These are phyloP conservation scores for Sclerotinia trifoliorum DNA, from an alignment of 2,329 filamentous ascomycete genomes.

Conservation along the genomic window DNA sequence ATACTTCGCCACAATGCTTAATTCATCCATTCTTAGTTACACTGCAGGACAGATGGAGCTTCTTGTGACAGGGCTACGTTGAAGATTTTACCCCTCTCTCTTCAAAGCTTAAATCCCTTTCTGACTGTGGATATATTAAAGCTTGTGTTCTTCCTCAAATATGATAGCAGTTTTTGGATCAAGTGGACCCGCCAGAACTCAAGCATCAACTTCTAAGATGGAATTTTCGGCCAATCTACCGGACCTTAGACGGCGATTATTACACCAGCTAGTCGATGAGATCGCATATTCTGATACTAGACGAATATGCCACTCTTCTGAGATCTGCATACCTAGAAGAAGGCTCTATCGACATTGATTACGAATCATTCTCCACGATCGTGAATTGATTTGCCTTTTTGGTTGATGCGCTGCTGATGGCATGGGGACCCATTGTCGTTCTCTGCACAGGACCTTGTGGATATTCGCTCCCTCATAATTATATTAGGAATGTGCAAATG, in stretches of 20 bases:
- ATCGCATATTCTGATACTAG: background rate
- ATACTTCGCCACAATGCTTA: background rate
- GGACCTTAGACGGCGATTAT: background rate
- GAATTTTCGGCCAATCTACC: background rate
- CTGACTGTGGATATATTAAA: background rate
- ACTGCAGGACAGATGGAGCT: background rate
- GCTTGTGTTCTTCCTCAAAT: background rate
- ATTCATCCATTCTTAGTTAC: background rate
- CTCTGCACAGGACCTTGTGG: background rate
- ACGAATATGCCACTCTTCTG: background rate
- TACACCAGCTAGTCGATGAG: background rate
- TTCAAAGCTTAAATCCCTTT: background rate
- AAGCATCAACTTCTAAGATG: background rate
- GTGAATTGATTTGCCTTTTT: constrained; percentile 26
- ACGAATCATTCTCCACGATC: constrained; percentile 24
- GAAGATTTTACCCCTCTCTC: background rate
- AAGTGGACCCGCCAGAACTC: background rate
- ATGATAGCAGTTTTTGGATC: background rate
- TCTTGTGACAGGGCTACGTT: background rate
- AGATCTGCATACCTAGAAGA: background rate
- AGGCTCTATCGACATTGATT: constrained; percentile 25
- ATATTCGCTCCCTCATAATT: background rate
- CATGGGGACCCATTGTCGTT: background rate
- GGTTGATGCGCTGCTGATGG: constrained; percentile 27
- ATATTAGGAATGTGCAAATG: background rate